These are phyloP conservation scores for Peterozyma toletana DNA, from an alignment of 805 yeast species.

Conservation along the genomic window DNA sequence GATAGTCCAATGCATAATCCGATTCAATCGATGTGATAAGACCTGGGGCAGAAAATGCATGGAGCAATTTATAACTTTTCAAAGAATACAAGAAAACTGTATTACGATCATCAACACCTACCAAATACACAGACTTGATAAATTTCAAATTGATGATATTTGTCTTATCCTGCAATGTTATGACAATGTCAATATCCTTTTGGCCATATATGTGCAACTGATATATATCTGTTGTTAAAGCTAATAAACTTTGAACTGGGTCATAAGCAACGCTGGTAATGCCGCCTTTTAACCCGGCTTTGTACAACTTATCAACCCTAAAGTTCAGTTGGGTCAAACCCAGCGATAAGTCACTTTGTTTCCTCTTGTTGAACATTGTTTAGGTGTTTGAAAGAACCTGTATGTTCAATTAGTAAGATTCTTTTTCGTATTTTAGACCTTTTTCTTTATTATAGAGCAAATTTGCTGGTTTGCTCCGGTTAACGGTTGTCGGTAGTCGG, in stretches of 20 bases:
- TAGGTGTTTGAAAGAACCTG: no score
- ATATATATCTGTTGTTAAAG: conserved; percentile 67
- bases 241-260: conserved; percentile 81
- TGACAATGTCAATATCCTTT: conserved; percentile 64
- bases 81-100: conserved; percentile 66
- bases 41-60: conserved; percentile 56
- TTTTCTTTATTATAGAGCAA: no score
- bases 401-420: no score
- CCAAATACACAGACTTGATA: conserved; percentile 75
- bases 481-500: no score
- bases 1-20: conserved; percentile 88
- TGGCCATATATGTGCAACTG: conserved; percentile 79
- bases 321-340: conserved; percentile 22
- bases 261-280: conserved; percentile 71
- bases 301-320: conserved; percentile 22
- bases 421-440: no score
- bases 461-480: no score
- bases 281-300: conserved; percentile 58
- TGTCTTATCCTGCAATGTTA: conserved; percentile 42
- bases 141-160: conserved; percentile 54
- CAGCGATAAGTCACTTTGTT: conserved; percentile 16
- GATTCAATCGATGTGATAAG: conserved; percentile 61
- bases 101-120: conserved; percentile 58
- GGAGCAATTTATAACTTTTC: conserved; percentile 51
- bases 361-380: no score